phyloP scores from a whole-genome alignment of 257 asterid species.

The Capsicum pubescens region DNA sequence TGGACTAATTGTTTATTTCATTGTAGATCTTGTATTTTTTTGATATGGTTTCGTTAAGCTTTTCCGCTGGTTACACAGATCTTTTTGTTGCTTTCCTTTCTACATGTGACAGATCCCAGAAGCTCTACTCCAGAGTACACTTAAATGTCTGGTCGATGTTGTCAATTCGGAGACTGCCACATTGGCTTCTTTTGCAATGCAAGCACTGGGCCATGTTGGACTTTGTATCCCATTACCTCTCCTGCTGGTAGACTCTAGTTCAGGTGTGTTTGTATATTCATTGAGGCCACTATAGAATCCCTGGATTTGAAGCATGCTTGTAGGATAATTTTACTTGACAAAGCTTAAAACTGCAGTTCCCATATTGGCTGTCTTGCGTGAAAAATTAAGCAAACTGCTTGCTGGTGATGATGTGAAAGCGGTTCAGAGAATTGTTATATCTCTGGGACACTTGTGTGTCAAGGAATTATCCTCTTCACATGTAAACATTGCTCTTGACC shows the following conservation, averaged over 20 bases:
- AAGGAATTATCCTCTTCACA: slow-evolving; percentile 70
- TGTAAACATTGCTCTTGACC: slow-evolving; percentile 73
- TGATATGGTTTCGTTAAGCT: not conserved
- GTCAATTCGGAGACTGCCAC: slow-evolving; percentile 67
- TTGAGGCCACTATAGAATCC: not conserved
- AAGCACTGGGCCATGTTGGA: slow-evolving; percentile 97
- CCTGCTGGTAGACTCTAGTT: slow-evolving; percentile 59
- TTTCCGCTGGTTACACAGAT: not conserved
- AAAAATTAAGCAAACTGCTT: slow-evolving; percentile 74
- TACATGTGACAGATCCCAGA: slow-evolving; percentile 64
- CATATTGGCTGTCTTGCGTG: slow-evolving; percentile 62
- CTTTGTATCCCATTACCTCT: slow-evolving; percentile 76
- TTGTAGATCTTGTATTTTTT: not conserved
- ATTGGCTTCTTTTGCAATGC: slow-evolving; percentile 88
- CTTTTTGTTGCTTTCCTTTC: slow-evolving; percentile 17
- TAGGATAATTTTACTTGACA: slow-evolving; percentile 17
- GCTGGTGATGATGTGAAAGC: slow-evolving; percentile 87
- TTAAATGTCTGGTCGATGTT: slow-evolving; percentile 77
- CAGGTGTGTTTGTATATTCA: slow-evolving; percentile 56
- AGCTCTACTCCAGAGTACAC: slow-evolving; percentile 68
- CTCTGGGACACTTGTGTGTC: slow-evolving; percentile 89
- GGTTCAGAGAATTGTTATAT: slow-evolving; percentile 75
- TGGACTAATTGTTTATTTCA: slow-evolving; percentile 9
- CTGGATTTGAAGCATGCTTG: slow-evolving; percentile 7
- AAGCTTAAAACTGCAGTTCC: slow-evolving; percentile 56